A percentile compares a stretch with the other conserved stretches of the same genome.
phyloP scores from a whole-genome alignment of 2,329 filamentous ascomycete species.

The Cladophialophora chaetospira region DNA sequence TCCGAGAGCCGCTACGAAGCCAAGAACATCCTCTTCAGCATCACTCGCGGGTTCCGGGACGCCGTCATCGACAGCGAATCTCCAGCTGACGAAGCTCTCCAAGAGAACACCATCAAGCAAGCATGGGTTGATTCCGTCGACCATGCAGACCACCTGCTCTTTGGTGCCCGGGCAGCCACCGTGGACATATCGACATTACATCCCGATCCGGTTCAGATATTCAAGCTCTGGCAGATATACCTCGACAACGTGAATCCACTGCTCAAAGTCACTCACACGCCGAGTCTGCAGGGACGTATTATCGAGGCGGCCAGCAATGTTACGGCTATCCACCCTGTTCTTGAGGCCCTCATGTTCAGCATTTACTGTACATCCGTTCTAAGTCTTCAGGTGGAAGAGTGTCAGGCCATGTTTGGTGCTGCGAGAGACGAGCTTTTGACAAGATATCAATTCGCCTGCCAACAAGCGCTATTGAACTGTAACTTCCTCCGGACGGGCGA shows the following conservation, averaged over 20 bases:
- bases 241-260: slow-evolving; percentile 70
- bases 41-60: slow-evolving; percentile 42
- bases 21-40: slow-evolving; percentile 50
- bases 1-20: slow-evolving; percentile 36
- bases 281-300: slow-evolving; percentile 64
- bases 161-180: slow-evolving; percentile 48
- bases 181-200: slow-evolving; percentile 47
- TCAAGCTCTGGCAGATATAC: slow-evolving; percentile 65
- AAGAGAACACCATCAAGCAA: slow-evolving; percentile 44
- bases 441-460: slow-evolving; percentile 49
- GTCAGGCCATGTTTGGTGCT: slow-evolving; percentile 45
- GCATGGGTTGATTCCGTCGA: slow-evolving; percentile 50
- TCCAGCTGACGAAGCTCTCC: slow-evolving; percentile 38
- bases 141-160: slow-evolving; percentile 54
- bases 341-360: slow-evolving; percentile 69
- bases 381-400: slow-evolving; percentile 60
- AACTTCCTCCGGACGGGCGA: slow-evolving; percentile 44
- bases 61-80: slow-evolving; percentile 37
- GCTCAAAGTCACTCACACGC: slow-evolving; percentile 68
- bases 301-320: slow-evolving; percentile 63
- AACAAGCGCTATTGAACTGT: slow-evolving; percentile 50
- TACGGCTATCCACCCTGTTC: slow-evolving; percentile 55
- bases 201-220: slow-evolving; percentile 55
- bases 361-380: slow-evolving; percentile 66
- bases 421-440: slow-evolving; percentile 48